Evolutionary conservation across 192 early-diverging fungal species (phyloP), one percentile per base, ranked within the genome.

Genomic region (Podila verticillata): DNA sequence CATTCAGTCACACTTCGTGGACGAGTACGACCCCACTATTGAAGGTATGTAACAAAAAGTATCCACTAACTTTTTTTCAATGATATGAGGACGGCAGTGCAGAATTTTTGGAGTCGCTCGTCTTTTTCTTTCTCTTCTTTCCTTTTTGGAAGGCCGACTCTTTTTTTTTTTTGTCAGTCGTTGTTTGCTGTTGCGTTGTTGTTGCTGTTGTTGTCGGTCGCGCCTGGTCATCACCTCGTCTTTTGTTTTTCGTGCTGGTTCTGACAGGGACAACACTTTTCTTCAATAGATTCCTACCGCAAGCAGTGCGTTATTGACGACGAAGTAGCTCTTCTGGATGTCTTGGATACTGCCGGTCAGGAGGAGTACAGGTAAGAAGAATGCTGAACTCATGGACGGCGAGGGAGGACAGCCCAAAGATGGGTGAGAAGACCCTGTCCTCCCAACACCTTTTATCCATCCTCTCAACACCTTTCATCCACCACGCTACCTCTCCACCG

Each of bases 1-100:
- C 64, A 93, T 92, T 63, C 91, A 92, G 75, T 91, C 89, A 56
- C 90, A 94, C 84, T 94, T 95, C 83, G 91, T 94, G 57, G 91
- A 95, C 70, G 93, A 93, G 73, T 99, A 99, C 78, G 97, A 99
- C 81, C 97, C 97, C 10, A 99, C 97, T 22, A 99, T 97, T 67
- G 97, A 98, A 87, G 90, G 89, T 88, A 89, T 65, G 67, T 32
- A 15, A 44, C n/a, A n/a, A n/a, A n/a, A n/a, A n/a, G n/a, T 44
- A 7, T 44, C 7, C 15, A 17, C 36, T 15, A 12, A 1, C 12
- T 44, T 44, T 44, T 44, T 44, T 39, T 39, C 35, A 12, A 7
- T 39, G 36, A 8, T 39, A 12, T 15, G 39, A 44, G 13, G 15
- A 15, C 39, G 39, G 15, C 39, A 15, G 39, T 44, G 39, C 12